phyloP scores from a whole-genome alignment of 2,329 filamentous ascomycete genomes.

The Colletotrichum endophyticum region DNA sequence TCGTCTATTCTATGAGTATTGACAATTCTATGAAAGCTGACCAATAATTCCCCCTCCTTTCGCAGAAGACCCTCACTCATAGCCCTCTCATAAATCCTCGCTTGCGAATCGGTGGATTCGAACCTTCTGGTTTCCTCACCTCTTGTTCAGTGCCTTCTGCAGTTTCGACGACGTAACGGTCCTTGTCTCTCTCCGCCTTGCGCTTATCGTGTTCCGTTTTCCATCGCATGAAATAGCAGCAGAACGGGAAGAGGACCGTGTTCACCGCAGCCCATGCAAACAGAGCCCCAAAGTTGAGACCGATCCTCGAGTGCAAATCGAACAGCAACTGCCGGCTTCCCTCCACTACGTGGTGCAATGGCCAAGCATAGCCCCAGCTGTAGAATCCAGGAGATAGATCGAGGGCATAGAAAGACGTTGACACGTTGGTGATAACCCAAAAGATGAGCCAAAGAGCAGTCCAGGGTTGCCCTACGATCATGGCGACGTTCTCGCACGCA shows the following conservation, averaged over 20 bases:
- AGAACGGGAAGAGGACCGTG: slow-evolving; percentile 56
- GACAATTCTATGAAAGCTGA: not conserved
- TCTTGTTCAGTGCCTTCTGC: slow-evolving; percentile 28
- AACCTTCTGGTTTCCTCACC: slow-evolving; percentile 29
- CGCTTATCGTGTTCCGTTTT: slow-evolving; percentile 35
- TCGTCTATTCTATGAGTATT: not conserved
- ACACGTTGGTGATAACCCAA: slow-evolving; percentile 71
- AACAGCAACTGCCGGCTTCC: slow-evolving; percentile 66
- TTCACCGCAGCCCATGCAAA: slow-evolving; percentile 62
- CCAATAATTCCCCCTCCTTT: not conserved
- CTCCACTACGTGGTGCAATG: slow-evolving; percentile 66
- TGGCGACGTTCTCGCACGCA: slow-evolving; percentile 69
- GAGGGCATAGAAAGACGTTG: slow-evolving; percentile 63
- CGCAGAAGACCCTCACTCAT: not conserved
- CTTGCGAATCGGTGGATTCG: slow-evolving; percentile 31
- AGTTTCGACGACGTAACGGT: slow-evolving; percentile 28
- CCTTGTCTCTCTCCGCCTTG: slow-evolving; percentile 26
- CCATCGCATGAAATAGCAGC: slow-evolving; percentile 47
- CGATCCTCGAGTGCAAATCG: slow-evolving; percentile 61
- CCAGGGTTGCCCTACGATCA: slow-evolving; percentile 67
- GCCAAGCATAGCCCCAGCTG: slow-evolving; percentile 67
- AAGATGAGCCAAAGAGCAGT: slow-evolving; percentile 67
- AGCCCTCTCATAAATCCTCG: slow-evolving; percentile 35
- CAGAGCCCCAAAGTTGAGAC: slow-evolving; percentile 64
- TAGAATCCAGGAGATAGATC: slow-evolving; percentile 65